These are phyloP conservation scores for Beauveria medogensis DNA, from an alignment of 2,329 filamentous ascomycete genomes.

Conservation along the genomic window DNA sequence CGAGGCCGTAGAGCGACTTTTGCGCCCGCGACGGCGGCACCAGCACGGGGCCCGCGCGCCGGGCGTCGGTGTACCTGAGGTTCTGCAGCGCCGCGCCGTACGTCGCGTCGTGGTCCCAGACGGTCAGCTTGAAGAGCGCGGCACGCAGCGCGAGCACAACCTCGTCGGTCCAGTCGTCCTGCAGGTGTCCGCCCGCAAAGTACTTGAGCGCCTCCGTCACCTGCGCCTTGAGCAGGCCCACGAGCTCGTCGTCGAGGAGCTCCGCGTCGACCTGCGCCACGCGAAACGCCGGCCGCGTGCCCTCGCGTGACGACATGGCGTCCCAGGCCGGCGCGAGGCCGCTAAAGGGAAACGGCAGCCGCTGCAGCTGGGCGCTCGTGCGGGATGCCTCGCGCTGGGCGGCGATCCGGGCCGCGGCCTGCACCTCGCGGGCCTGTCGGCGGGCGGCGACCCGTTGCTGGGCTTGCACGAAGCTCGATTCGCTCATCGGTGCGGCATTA, in stretches of 20 bases:
- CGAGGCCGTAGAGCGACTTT: constrained; percentile 72
- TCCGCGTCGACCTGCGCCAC: constrained; percentile 96
- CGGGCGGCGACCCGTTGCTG: constrained; percentile 80
- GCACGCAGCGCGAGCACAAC: constrained; percentile 70
- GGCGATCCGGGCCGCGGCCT: constrained; percentile 49
- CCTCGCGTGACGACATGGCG: constrained; percentile 62
- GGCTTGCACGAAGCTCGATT: constrained; percentile 72
- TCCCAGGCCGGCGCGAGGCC: constrained; percentile 59
- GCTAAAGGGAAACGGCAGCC: constrained; percentile 56
- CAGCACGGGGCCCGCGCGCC: constrained; percentile 53
- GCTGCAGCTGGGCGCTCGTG: constrained; percentile 45
- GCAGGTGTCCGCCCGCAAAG: constrained; percentile 63
- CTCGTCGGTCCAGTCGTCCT: constrained; percentile 82
- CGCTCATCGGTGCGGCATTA: constrained; percentile 33
- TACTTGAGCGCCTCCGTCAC: constrained; percentile 84
- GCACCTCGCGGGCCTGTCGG: constrained; percentile 65
- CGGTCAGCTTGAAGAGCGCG: constrained; percentile 83
- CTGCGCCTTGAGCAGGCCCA: constrained; percentile 77
- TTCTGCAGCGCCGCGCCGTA: constrained; percentile 93
- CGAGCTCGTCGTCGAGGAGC: constrained; percentile 84
- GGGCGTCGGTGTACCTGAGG: constrained; percentile 79
- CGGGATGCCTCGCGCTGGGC: constrained; percentile 43
- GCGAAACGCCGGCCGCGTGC: constrained; percentile 77
- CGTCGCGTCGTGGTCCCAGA: constrained; percentile 94
- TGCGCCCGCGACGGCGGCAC: constrained; percentile 71